Evolutionary conservation across 1,284 basidiomycete genomes (phyloP).

Genomic region (Stereum hirsutum): DNA sequence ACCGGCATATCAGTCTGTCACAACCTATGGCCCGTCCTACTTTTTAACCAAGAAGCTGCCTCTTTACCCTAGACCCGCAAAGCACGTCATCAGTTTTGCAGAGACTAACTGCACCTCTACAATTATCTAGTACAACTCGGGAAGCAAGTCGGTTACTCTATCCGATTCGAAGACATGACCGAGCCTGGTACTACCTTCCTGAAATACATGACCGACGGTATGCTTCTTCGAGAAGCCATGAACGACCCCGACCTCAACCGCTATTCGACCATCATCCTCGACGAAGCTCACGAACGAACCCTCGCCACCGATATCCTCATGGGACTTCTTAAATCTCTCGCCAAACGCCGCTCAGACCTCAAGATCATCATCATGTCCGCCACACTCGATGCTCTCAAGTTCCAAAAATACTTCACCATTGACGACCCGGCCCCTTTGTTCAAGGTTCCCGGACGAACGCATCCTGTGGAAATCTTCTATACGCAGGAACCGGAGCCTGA

Average conservation of each 20-base stretch:
- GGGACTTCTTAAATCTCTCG: constrained; percentile 78
- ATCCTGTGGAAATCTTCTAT: constrained; percentile 95
- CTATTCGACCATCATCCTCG: constrained; percentile 96
- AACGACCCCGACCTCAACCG: constrained; percentile 85
- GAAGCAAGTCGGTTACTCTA: constrained; percentile 95
- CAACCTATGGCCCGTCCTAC: no score
- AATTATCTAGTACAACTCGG: constrained; percentile 70
- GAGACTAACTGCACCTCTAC: background rate
- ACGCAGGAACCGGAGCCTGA: constrained; percentile 94
- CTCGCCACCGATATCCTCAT: constrained; percentile 98
- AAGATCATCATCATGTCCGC: constrained; percentile 99
- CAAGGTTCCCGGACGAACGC: constrained; percentile 93
- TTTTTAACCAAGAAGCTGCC: no score
- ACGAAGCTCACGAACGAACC: constrained; percentile 98
- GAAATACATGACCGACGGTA: constrained; percentile 99
- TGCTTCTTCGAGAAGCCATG: constrained; percentile 96
- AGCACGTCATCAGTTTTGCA: no score
- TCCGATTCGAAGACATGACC: constrained; percentile 98
- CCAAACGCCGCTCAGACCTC: constrained; percentile 77
- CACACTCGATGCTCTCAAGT: constrained; percentile 94
- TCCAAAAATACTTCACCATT: constrained; percentile 91
- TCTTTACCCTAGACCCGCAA: no score
- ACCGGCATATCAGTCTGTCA: no score
- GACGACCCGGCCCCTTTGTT: constrained; percentile 71
- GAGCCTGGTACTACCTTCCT: constrained; percentile 86